Evolutionary conservation across 495 filamentous ascomycete genomes (phyloP).

Genomic region (Penicillium subrubescens): DNA sequence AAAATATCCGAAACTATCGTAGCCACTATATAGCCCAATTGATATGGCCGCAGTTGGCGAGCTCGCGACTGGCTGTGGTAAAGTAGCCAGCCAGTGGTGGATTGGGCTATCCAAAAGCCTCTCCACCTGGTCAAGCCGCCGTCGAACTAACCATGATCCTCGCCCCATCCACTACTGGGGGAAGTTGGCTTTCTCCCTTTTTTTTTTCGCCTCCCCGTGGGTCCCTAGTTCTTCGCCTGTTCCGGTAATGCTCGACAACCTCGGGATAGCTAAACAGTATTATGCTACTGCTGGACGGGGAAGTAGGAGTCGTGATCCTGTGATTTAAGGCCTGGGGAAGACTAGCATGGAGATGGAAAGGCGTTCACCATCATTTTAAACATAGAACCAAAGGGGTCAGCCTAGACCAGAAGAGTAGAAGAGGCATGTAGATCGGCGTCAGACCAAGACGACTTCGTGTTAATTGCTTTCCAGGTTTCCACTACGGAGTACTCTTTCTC

Average conservation of each 20-base stretch:
- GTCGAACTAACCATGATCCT: not conserved
- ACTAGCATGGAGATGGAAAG: not conserved
- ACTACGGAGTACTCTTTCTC: no score
- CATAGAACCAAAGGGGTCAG: not conserved
- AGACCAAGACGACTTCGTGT: not conserved
- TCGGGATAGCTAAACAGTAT: not conserved
- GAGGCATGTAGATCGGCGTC: not conserved
- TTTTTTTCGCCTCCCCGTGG: constrained; percentile 8
- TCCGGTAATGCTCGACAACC: constrained; percentile 8
- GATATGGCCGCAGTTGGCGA: not conserved
- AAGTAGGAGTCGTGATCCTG: not conserved
- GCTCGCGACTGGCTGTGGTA: not conserved
- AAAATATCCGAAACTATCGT: constrained; percentile 7
- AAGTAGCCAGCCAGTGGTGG: not conserved
- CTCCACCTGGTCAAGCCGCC: constrained; percentile 4
- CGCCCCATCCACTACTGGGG: not conserved
- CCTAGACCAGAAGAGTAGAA: constrained; percentile 14
- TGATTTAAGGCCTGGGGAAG: not conserved
- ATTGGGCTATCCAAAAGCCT: not conserved
- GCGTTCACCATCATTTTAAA: constrained; percentile 1
- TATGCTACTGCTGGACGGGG: not conserved
- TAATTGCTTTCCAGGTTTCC: not conserved
- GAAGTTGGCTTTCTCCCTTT: not conserved
- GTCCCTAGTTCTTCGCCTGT: not conserved
- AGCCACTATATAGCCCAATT: not conserved